Base-by-base conservation (phyloP, 495 filamentous ascomycete species). In the Penicillium ochrochloron region DNA sequence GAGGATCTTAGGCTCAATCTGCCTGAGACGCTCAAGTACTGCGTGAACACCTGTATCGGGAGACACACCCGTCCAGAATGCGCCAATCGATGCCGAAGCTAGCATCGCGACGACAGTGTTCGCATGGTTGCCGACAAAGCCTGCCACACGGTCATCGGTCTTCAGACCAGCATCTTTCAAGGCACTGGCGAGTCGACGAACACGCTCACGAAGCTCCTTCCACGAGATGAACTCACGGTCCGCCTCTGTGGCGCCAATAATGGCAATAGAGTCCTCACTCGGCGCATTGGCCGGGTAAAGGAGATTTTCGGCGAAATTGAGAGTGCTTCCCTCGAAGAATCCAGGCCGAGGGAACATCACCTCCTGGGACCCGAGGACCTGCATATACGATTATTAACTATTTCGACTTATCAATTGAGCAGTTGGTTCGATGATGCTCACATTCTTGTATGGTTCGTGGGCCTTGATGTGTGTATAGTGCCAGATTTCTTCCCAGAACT, bases 241-340 rank as follows among this genome's bases (percentile, higher is more conserved):
- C 8, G 82, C 84, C 76, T 96, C 92, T 12, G 91, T 94, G 7
- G 83, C 91, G 41, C 86, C 88, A 67, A 95, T 88, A 27, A 94
- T 79, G 25, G 92, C 92, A 21, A 82, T 69, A 3, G 76, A 73
- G 59, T 86, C 78, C 54, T 88, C 85, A 63, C 85, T 77, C 27
- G 87, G 85, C 21, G 83, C 73, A 48, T 81, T 82, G 15, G 80
- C 76, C 6, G 94, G 93, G 72, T 87, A 96, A 8, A 97, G 84
- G 34, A 97, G 83, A 75, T 97, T 97, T 78, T 97, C 91, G 25
- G 93, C 92, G 74, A 97, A 97, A 71, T 97, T 97, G 60, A 97
- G 79, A 52, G 78, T 86, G 21, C 90, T 86, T 8, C 89, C 90
- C 44, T 85, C 74, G 72, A 96, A 99, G 81, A 96, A 97, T 29